Evolutionary conservation across 768 basidiomycete species (phyloP).

Genomic region (Erythrobasidium yunnanense): DNA sequence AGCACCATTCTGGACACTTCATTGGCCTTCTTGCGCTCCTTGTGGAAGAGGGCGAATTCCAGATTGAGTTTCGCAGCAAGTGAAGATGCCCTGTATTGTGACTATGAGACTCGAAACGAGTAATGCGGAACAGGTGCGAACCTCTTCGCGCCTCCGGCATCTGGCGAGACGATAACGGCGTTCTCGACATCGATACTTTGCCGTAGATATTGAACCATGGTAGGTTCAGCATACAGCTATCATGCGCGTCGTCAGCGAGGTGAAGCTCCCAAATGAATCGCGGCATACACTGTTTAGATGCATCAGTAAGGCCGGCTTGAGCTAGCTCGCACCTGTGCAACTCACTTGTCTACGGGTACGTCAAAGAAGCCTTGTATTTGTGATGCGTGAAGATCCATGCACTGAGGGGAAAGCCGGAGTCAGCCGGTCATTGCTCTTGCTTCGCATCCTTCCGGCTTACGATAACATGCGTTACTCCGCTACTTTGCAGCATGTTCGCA

Average conservation of each 20-base stretch:
- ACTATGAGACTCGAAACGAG: not conserved
- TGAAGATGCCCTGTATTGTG: conserved; percentile 66
- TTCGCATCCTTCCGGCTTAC: no score
- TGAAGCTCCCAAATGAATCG: conserved; percentile 38
- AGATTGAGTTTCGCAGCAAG: conserved; percentile 91
- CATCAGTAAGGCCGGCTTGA: no score
- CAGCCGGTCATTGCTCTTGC: no score
- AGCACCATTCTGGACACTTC: conserved; percentile 90
- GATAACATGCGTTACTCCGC: conserved; percentile 93
- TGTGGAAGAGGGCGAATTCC: conserved; percentile 98
- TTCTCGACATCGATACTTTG: conserved; percentile 72
- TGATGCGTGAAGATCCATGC: conserved; percentile 96
- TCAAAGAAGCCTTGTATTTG: conserved; percentile 99
- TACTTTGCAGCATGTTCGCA: conserved; percentile 88
- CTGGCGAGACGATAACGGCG: conserved; percentile 91
- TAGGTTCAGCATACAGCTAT: conserved; percentile 80
- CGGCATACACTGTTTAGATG: conserved; percentile 30
- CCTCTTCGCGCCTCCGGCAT: conserved; percentile 98
- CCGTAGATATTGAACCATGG: conserved; percentile 86
- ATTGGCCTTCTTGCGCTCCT: conserved; percentile 94
- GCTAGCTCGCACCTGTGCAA: no score
- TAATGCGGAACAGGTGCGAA: not conserved
- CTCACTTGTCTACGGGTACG: conserved; percentile 98
- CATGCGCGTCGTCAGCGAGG: not conserved
- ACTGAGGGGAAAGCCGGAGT: no score